Evolutionary conservation across 1,139 yeast genomes (phyloP).

Genomic region (Casaregolazyma suthepensis): DNA sequence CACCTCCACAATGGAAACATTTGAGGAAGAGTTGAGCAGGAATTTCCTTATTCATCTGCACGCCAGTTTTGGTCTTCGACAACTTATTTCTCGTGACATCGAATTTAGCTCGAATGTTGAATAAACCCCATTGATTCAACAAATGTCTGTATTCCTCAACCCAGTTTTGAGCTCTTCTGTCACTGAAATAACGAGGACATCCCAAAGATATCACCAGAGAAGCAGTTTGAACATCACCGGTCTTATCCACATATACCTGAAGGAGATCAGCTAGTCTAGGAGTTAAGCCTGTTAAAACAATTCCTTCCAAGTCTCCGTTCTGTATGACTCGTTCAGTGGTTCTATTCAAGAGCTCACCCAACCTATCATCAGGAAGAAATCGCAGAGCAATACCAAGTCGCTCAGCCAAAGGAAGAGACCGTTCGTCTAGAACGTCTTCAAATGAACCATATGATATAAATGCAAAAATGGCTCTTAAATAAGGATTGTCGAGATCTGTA

Average conservation of each 20-base stretch:
- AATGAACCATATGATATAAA: slow-evolving; percentile 91
- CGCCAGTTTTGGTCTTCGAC: slow-evolving; percentile 49
- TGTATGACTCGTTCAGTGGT: slow-evolving; percentile 65
- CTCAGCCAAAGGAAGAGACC: slow-evolving; percentile 80
- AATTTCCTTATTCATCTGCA: slow-evolving; percentile 43
- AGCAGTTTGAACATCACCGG: slow-evolving; percentile 91
- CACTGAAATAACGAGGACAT: slow-evolving; percentile 72
- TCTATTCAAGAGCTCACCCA: slow-evolving; percentile 47
- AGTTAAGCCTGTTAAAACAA: slow-evolving; percentile 84
- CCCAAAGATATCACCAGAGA: slow-evolving; percentile 75
- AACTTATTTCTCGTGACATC: slow-evolving; percentile 72
- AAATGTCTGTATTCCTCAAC: slow-evolving; percentile 61
- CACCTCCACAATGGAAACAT: slow-evolving; percentile 72
- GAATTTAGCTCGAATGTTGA: slow-evolving; percentile 70
- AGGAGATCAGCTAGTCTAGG: slow-evolving; percentile 73
- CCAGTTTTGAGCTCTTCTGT: slow-evolving; percentile 71
- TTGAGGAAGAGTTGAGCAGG: slow-evolving; percentile 77
- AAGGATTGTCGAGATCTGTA: slow-evolving; percentile 81
- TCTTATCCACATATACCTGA: slow-evolving; percentile 82
- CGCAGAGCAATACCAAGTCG: slow-evolving; percentile 85
- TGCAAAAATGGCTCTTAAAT: slow-evolving; percentile 86
- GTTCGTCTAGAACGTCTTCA: slow-evolving; percentile 93
- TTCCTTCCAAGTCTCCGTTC: slow-evolving; percentile 85
- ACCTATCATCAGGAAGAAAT: slow-evolving; percentile 72
- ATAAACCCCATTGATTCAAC: slow-evolving; percentile 80